Percentiles rank a stretch among this genome's conserved stretches.
phyloP scores from a whole-genome alignment of 139 green algal species.

The Volvox reticuliferus region DNA sequence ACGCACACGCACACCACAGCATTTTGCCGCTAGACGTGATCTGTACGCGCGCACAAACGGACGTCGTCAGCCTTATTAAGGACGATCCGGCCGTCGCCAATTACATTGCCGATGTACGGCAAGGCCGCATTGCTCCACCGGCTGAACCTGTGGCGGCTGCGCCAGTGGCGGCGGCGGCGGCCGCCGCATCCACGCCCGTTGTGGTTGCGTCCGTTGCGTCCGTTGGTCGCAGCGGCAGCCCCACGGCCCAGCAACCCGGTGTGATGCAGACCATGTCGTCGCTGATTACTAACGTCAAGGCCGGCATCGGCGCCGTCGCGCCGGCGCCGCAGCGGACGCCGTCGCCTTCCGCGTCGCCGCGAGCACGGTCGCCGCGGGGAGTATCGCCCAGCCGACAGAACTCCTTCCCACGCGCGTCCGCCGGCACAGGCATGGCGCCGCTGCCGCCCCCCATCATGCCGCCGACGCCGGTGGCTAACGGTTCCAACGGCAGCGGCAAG shows the following conservation, averaged over 20 bases:
- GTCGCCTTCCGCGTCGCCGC: neutral
- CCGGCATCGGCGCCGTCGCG: slow-evolving; percentile 25
- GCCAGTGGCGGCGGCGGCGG: neutral
- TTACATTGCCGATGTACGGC: slow-evolving; percentile 18
- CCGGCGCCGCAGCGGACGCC: slow-evolving; percentile 8
- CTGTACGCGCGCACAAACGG: slow-evolving; percentile 39
- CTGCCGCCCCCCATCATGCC: neutral
- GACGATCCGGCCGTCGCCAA: neutral
- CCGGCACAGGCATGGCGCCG: slow-evolving; percentile 29
- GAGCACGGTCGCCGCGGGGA: neutral
- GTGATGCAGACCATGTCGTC: neutral
- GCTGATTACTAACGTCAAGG: slow-evolving; percentile 18
- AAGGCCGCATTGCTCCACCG: neutral
- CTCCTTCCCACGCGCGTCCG: slow-evolving; percentile 31
- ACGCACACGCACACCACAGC: too few relatives aligned
- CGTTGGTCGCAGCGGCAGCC: neutral
- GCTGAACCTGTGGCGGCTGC: neutral
- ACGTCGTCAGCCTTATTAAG: slow-evolving; percentile 23
- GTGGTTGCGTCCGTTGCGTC: neutral
- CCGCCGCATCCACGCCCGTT: neutral
- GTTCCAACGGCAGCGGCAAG: slow-evolving; percentile 7
- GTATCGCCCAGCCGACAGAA: neutral
- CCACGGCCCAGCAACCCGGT: neutral
- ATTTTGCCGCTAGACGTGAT: slow-evolving; percentile 46
- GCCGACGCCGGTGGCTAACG: neutral